A percentile compares a stretch with the other conserved stretches of the same genome.
Evolutionary conservation across 2,329 filamentous ascomycete species (phyloP).

Genomic region (Sporothrix humicola): DNA sequence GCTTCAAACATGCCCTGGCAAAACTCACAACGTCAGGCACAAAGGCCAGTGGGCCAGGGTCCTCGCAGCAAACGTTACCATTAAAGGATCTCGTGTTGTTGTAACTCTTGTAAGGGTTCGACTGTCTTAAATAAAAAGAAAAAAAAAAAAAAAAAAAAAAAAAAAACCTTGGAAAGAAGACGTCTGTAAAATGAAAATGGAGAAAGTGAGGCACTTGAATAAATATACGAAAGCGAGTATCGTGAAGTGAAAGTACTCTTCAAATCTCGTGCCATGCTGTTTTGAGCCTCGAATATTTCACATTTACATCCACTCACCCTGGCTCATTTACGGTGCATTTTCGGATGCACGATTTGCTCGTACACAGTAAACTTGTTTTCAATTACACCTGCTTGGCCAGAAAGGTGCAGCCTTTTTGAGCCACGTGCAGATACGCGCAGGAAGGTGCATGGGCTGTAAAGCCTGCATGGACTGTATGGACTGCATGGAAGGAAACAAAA

Average conservation of each 20-base stretch:
- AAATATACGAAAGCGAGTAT: too few species aligned
- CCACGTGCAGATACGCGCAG: slow-evolving; percentile 9
- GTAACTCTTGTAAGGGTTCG: neutral
- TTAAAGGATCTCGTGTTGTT: neutral
- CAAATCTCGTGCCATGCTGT: neutral
- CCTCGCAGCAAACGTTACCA: neutral
- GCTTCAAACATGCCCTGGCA: neutral
- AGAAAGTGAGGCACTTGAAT: too few species aligned
- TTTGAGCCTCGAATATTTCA: too few species aligned
- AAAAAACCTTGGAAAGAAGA: too few species aligned
- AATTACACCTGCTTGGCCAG: neutral
- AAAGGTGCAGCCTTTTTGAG: slow-evolving; percentile 4
- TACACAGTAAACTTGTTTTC: neutral
- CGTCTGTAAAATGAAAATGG: too few species aligned
- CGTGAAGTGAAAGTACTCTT: neutral
- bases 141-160: too few species aligned
- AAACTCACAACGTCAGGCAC: too few species aligned
- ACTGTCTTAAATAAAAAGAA: too few species aligned
- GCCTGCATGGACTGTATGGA: neutral
- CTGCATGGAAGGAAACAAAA: neutral
- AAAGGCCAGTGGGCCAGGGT: neutral
- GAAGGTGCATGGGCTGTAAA: neutral
- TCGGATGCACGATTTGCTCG: neutral
- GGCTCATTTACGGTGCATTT: neutral
- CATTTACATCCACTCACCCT: neutral